A percentile compares a stretch with the other conserved stretches of the same genome.
Evolutionary conservation across 345 rosid genomes (phyloP).

Genomic region (Salix purpurea): DNA sequence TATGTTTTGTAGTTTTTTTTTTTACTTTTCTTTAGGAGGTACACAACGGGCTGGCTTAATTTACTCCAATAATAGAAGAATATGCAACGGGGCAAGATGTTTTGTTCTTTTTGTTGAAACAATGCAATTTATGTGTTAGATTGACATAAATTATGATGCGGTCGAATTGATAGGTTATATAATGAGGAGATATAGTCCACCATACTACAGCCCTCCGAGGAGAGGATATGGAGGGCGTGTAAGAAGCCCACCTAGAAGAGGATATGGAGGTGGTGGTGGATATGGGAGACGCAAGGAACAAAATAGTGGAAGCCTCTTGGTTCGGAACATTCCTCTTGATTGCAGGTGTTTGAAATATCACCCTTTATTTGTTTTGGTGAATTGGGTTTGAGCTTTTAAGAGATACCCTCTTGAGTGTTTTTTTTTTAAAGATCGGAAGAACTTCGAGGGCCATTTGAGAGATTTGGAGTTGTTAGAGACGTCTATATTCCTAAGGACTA

Average conservation of each 20-base stretch:
- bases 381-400: not conserved
- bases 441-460: constrained; percentile 76
- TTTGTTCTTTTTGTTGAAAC: not conserved
- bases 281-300: constrained; percentile 74
- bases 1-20: not conserved
- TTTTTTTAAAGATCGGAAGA: constrained; percentile 72
- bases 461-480: constrained; percentile 82
- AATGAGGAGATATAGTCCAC: constrained; percentile 92
- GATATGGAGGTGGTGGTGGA: constrained; percentile 58
- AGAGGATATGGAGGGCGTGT: constrained; percentile 77
- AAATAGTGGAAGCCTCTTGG: constrained; percentile 74
- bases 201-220: constrained; percentile 80
- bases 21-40: not conserved
- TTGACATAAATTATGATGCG: not conserved
- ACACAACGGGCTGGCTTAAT: not conserved
- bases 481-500: constrained; percentile 91
- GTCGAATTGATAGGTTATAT: constrained; percentile 13
- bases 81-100: not conserved
- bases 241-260: constrained; percentile 71
- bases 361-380: not conserved
- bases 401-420: not conserved
- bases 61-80: not conserved
- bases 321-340: constrained; percentile 89
- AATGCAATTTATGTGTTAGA: not conserved
- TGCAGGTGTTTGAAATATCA: constrained; percentile 50